phyloP scores from a whole-genome alignment of 305 asterid genomes.

The Ajuga reptans region DNA sequence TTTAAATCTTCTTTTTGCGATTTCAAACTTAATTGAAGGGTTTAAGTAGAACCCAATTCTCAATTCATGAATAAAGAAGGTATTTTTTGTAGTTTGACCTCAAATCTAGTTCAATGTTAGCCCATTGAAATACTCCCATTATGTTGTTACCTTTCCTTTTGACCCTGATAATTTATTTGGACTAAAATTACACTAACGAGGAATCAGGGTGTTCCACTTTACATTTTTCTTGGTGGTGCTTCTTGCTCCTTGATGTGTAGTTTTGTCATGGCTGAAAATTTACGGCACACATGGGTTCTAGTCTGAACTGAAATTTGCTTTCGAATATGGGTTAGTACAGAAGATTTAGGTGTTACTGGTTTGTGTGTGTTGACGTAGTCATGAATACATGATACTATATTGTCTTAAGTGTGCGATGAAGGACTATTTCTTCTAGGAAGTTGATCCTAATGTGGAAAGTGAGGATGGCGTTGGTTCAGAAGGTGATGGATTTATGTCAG shows the following conservation, averaged over 20 bases:
- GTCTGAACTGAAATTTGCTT: background rate
- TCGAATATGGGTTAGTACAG: background rate
- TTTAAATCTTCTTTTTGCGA: background rate
- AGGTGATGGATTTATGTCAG: constrained; percentile 78
- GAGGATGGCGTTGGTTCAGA: constrained; percentile 56
- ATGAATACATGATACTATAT: background rate
- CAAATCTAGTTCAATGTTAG: background rate
- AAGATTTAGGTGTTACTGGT: background rate
- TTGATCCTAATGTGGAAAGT: constrained; percentile 82
- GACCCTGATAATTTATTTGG: background rate
- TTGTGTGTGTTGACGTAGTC: background rate
- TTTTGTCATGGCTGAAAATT: background rate
- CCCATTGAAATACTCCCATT: background rate
- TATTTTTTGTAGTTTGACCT: no score
- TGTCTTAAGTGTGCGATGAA: background rate
- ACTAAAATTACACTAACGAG: background rate
- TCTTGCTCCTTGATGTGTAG: background rate
- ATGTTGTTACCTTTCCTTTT: background rate
- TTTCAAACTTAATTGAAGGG: background rate
- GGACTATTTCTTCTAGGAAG: constrained; percentile 54
- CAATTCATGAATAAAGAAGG: background rate
- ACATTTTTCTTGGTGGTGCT: background rate
- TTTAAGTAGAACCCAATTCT: background rate
- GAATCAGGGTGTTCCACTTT: background rate
- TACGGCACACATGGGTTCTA: background rate